Evolutionary conservation across 257 asterid genomes (phyloP), one percentile per base, ranked within the genome.

Genomic region (Fraxinus excelsior): DNA sequence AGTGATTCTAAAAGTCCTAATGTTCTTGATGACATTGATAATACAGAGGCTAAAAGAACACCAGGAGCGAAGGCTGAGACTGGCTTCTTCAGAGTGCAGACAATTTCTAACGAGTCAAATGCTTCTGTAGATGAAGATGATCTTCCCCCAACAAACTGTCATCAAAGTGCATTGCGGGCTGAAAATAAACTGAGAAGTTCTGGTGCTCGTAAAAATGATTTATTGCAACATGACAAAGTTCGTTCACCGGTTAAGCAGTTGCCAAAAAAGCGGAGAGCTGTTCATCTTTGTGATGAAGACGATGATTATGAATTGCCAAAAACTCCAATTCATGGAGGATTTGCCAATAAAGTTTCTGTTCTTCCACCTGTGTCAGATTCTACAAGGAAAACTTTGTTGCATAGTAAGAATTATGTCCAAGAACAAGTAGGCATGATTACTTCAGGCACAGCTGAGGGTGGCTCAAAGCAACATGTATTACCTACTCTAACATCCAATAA

Each of bases 291-390:
- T 81, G 94, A 84, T 62, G 96, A 88, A 18, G 64, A 53, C 14
- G 91, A 88, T 2, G 93, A 83, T 71, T 96, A 88, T 78, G 99
- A 87, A 81, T 88, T 88, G 81, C 96, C 98, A 72, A 95, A 90
- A 87, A 95, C 99, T 79, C 99, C 99, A 23, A 74, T 95, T 78
- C 99, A 95, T 84, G 96, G 88, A 82, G 96, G 97, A 78, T 80
- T 85, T 80, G 76, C 86, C 26, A 87, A 75, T 19, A 91, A 85
- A 84, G 87, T 77, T 78, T 78, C 86, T 77, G 83, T 79, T 67
- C 75, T 67, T 74, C 83, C 88, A 49, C 82, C 75, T 1, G 74
- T 69, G 29, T 71, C 85, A 78, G 89, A 78, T 84, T 83, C 87
- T 70, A 77, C 73, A 68, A 87, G 80, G 87, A 87, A 78, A 82